Base-by-base conservation (phyloP, 1,139 yeast genomes). In the Hemisphaericaspora xylofermentans region DNA sequence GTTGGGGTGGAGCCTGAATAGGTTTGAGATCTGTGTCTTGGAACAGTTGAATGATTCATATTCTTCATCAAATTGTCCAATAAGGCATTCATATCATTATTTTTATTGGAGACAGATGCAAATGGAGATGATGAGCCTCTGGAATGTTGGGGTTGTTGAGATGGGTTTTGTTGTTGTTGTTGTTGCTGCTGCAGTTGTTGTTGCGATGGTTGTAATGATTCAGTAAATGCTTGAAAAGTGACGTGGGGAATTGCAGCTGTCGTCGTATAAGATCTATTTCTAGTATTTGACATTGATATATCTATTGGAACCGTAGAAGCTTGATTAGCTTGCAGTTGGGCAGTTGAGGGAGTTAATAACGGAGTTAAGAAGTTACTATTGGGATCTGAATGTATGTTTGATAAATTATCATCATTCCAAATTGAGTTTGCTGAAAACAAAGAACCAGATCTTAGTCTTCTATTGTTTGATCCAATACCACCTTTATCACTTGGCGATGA, bases 211-310 rank as follows among this genome's bases (percentile, higher is more conserved):
- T 35, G 41, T 10, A 37, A 13, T 3, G 40, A 21, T 19, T 47
- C 43, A 7, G 25, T 33, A 12, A 39, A 40, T 21, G 43, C 21
- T 35, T 38, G 38, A 16, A 37, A 30, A 25, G 47, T 29, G 26
- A 43, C 38, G 40, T 50, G 52, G 7, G 67, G 60, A 27, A 60
- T 50, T 7, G 71, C 64, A 1, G 66, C 73, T n/a, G 69, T 64
- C 12, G 80, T 72, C 3, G 81, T 71, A 51, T 76, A 75, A 1
- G 80, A 74, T 49, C 81, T 64, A 41, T 69, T 74, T 51, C 77
- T 61, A 26, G n/a, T n/a, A n/a, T 49, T 47, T 15, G 44, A 37
- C 33, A 42, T 41, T 18, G 42, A 38, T 14, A 38, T 42, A 32
- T 38, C 43, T 17, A 47, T 38, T 21, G 45, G 49, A 29, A n/a